These are phyloP conservation scores for Lactarius deliciosus DNA, from an alignment of 768 basidiomycete genomes.

Conservation along the genomic window DNA sequence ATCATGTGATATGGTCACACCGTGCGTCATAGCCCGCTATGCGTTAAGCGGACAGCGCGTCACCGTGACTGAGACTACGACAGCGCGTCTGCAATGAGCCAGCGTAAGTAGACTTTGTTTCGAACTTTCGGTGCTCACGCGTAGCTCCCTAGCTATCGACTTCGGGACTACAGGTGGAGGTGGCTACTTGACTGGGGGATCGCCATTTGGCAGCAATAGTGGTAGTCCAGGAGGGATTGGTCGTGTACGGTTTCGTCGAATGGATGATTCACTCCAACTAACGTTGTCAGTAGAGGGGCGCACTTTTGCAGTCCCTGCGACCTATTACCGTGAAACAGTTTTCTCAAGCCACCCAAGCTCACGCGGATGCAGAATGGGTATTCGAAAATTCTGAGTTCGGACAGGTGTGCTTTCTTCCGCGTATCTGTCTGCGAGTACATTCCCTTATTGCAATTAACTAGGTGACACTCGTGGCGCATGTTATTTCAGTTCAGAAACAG, in stretches of 20 bases:
- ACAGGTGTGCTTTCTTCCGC: conserved; percentile 53
- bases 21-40: conserved; percentile 17
- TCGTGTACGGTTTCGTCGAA: conserved; percentile 38
- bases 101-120: conserved; percentile 21
- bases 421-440: neutral
- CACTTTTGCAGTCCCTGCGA: conserved; percentile 51
- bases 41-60: conserved; percentile 1
- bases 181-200: conserved; percentile 58
- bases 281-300: conserved; percentile 36
- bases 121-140: conserved; percentile 42
- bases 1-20: conserved; percentile 14
- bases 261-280: neutral
- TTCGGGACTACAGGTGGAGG: conserved; percentile 47
- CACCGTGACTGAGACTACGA: neutral
- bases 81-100: conserved; percentile 15
- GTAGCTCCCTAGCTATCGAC: conserved; percentile 27
- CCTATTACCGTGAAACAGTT: conserved; percentile 82
- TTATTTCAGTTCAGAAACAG: conserved; percentile 63
- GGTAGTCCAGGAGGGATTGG: conserved; percentile 60
- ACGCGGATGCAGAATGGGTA: conserved; percentile 86
- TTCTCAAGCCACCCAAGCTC: conserved; percentile 70
- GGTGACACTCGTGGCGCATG: conserved; percentile 75
- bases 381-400: conserved; percentile 80
- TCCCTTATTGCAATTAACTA: conserved; percentile 35
- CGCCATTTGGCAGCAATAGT: conserved; percentile 53